Conservation (phyloP, 2,329 filamentous ascomycete species). For the Bipolaris cookei region DNA sequence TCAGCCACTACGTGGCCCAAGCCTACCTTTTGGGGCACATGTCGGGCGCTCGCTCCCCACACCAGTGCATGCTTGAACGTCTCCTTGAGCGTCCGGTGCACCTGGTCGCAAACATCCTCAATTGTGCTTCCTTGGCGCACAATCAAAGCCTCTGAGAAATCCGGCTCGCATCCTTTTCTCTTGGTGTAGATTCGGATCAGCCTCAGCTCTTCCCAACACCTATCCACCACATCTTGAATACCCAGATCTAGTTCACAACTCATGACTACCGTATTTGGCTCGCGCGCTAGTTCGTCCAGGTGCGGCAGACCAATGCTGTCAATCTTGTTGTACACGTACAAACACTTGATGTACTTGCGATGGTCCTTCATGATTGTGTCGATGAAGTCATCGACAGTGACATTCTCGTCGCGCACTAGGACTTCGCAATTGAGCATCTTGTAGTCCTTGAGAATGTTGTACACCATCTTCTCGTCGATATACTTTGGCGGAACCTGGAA, state of each 20-base stretch:
- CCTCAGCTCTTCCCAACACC: constrained; percentile 91
- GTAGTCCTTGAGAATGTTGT: constrained; percentile 97
- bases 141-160: constrained; percentile 90
- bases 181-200: constrained; percentile 90
- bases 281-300: constrained; percentile 87
- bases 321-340: constrained; percentile 99
- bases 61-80: constrained; percentile 99
- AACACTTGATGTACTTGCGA: constrained; percentile 89
- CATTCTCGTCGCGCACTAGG: constrained; percentile 88
- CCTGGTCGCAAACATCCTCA: constrained; percentile 95
- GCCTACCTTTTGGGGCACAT: constrained; percentile 92
- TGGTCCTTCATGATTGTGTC: constrained; percentile 99
- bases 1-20: constrained; percentile 77
- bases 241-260: constrained; percentile 94
- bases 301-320: constrained; percentile 93
- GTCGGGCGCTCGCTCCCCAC: constrained; percentile 94
- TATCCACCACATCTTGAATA: constrained; percentile 89
- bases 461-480: constrained; percentile 97
- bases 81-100: constrained; percentile 93
- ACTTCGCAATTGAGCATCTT: constrained; percentile 98
- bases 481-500: constrained; percentile 88
- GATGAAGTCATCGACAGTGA: constrained; percentile 96
- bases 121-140: constrained; percentile 87
- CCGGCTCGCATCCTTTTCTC: constrained; percentile 86
- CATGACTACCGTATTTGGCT: constrained; percentile 96